Conservation (phyloP, 768 basidiomycete genomes). For the Leccinum subgranulosum region DNA sequence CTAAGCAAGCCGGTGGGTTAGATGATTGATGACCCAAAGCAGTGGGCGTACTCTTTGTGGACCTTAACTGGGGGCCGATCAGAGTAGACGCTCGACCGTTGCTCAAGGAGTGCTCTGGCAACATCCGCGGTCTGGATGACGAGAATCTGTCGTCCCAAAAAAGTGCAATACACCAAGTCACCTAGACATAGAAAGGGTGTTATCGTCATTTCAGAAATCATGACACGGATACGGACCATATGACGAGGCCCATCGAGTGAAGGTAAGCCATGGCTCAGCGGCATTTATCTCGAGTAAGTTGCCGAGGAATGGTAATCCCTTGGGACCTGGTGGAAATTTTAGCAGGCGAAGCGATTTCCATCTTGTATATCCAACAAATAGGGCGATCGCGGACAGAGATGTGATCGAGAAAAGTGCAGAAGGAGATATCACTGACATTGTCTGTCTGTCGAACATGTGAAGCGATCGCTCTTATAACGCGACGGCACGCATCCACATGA, state of each 20-base stretch:
- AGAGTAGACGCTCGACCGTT: slow-evolving; percentile 36
- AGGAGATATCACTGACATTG: slow-evolving; percentile 6
- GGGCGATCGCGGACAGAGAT: slow-evolving; percentile 4
- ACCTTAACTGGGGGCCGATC: slow-evolving; percentile 34
- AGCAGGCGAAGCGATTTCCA: slow-evolving; percentile 3
- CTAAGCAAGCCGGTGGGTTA: slow-evolving; percentile 10
- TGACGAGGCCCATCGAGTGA: slow-evolving; percentile 28
- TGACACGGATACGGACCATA: slow-evolving; percentile 25
- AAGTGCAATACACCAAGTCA: slow-evolving; percentile 28
- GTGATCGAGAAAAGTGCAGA: slow-evolving; percentile 7
- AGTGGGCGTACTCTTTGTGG: slow-evolving; percentile 21
- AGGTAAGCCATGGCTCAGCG: slow-evolving; percentile 32
- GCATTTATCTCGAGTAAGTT: slow-evolving; percentile 24
- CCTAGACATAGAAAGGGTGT: slow-evolving; percentile 18
- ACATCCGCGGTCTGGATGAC: slow-evolving; percentile 30
- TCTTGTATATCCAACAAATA: slow-evolving; percentile 11
- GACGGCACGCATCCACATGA: not conserved
- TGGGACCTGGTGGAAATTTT: slow-evolving; percentile 30
- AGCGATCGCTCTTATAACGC: slow-evolving; percentile 12
- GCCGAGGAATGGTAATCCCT: slow-evolving; percentile 31
- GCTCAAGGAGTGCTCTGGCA: slow-evolving; percentile 36
- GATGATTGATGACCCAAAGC: not conserved
- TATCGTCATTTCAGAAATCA: not conserved
- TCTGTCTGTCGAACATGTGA: not conserved
- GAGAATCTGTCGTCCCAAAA: slow-evolving; percentile 33